Evolutionary conservation across 108 stramenopile genomes (phyloP).

Genomic region (Skeletonema potamos): DNA sequence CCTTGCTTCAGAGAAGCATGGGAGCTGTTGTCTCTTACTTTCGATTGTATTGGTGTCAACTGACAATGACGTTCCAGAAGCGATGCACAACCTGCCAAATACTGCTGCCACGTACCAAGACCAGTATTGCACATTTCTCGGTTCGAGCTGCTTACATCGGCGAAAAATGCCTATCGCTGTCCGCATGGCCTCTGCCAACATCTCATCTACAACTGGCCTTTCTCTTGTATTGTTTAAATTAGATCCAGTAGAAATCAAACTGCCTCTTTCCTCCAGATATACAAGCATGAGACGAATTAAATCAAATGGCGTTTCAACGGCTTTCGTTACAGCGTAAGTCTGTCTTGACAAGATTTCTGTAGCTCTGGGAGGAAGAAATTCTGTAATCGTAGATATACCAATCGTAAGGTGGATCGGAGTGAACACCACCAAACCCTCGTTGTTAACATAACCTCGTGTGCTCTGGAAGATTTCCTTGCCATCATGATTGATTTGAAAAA

Average conservation of each 20-base stretch:
- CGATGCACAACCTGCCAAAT: slow-evolving; percentile 36
- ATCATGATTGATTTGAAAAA: slow-evolving; percentile 19
- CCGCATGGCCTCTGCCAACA: slow-evolving; percentile 16
- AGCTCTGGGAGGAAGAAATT: slow-evolving; percentile 20
- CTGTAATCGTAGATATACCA: slow-evolving; percentile 27
- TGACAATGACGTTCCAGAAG: slow-evolving; percentile 16
- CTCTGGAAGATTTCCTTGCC: slow-evolving; percentile 18
- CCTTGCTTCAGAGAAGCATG: slow-evolving; percentile 10
- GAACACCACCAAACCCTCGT: slow-evolving; percentile 23
- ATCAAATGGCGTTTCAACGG: slow-evolving; percentile 36
- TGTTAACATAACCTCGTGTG: slow-evolving; percentile 21
- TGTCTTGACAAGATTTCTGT: slow-evolving; percentile 36
- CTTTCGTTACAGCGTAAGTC: slow-evolving; percentile 8
- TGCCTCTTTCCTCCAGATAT: slow-evolving; percentile 17
- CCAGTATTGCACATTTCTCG: slow-evolving; percentile 34
- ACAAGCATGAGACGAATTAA: slow-evolving; percentile 16
- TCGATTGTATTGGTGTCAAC: not conserved
- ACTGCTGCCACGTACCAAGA: slow-evolving; percentile 44
- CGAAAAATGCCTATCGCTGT: slow-evolving; percentile 24
- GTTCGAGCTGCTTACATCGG: slow-evolving; percentile 26
- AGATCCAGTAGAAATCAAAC: slow-evolving; percentile 16
- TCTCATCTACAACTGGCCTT: slow-evolving; percentile 32
- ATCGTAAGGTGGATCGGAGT: slow-evolving; percentile 31
- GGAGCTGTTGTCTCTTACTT: slow-evolving; percentile 9
- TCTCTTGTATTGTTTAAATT: slow-evolving; percentile 11